Evolutionary conservation across 2,329 filamentous ascomycete species (phyloP).

Genomic region (Fusarium buxicola): DNA sequence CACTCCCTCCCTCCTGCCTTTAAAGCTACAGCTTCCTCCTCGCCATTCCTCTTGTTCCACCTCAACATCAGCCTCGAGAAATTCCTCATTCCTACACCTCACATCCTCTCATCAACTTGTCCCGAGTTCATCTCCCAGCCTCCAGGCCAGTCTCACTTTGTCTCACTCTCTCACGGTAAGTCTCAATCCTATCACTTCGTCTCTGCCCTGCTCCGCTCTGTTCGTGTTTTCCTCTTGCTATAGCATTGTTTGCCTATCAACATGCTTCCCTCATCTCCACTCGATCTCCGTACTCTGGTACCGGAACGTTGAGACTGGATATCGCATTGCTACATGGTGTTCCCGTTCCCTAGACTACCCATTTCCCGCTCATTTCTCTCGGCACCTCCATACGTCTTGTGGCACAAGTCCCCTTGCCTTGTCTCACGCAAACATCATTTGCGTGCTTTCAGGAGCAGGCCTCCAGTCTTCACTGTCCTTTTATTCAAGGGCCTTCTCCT

Average conservation of each 20-base stretch:
- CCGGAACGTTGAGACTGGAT: constrained; percentile 19
- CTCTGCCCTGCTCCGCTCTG: constrained; percentile 1
- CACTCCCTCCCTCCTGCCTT: constrained; percentile 36
- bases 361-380: constrained; percentile 23
- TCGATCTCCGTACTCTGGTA: constrained; percentile 10
- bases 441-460: constrained; percentile 24
- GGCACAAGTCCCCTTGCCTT: constrained; percentile 42
- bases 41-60: constrained; percentile 38
- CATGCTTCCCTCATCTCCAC: constrained; percentile 19
- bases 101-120: constrained; percentile 37
- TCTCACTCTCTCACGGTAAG: constrained; percentile 37
- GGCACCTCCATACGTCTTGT: constrained; percentile 36
- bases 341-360: constrained; percentile 26
- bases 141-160: constrained; percentile 30
- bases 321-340: constrained; percentile 36
- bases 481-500: constrained; percentile 23
- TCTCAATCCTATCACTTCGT: constrained; percentile 1
- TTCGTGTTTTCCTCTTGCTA: background rate
- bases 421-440: constrained; percentile 49
- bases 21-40: constrained; percentile 43
- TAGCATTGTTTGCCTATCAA: constrained; percentile 4
- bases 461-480: constrained; percentile 20
- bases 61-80: constrained; percentile 29
- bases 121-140: constrained; percentile 18
- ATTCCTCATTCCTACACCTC: constrained; percentile 41